These are phyloP conservation scores for Mycena kentingensis DNA, from an alignment of 768 basidiomycete genomes.

Conservation along the genomic window DNA sequence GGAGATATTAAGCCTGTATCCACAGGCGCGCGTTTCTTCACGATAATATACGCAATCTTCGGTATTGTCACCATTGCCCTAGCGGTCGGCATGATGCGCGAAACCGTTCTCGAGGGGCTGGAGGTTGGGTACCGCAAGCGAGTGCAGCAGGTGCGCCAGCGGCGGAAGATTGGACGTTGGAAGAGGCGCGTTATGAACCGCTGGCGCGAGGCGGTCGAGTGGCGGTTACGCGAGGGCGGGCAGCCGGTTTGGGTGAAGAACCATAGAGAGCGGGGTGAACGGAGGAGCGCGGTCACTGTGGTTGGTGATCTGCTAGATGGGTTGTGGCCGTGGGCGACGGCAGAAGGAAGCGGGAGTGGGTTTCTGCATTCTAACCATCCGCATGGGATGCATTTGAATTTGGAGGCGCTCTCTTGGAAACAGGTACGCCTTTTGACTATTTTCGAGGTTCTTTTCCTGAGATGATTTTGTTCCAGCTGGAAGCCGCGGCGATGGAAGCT, in stretches of 20 bases:
- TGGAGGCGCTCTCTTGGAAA: slow-evolving; percentile 54
- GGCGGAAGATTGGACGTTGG: slow-evolving; percentile 43
- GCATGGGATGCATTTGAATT: slow-evolving; percentile 60
- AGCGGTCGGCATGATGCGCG: slow-evolving; percentile 64
- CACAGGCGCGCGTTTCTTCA: slow-evolving; percentile 57
- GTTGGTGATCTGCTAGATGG: slow-evolving; percentile 7
- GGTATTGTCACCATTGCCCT: slow-evolving; percentile 69
- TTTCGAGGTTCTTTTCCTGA: neutral
- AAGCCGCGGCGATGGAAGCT: slow-evolving; percentile 67
- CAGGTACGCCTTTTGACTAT: slow-evolving; percentile 33
- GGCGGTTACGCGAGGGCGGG: slow-evolving; percentile 55
- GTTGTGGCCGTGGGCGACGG: slow-evolving; percentile 21
- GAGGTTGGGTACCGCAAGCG: slow-evolving; percentile 66
- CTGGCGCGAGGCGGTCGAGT: slow-evolving; percentile 65
- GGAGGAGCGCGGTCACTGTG: slow-evolving; percentile 10
- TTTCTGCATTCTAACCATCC: slow-evolving; percentile 32
- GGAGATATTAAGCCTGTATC: slow-evolving; percentile 69
- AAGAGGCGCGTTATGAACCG: slow-evolving; percentile 50
- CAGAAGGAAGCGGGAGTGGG: slow-evolving; percentile 12
- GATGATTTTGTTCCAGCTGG: slow-evolving; percentile 33
- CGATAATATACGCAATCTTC: slow-evolving; percentile 56
- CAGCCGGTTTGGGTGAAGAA: slow-evolving; percentile 54
- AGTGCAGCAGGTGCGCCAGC: slow-evolving; percentile 45
- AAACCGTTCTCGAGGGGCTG: slow-evolving; percentile 72
- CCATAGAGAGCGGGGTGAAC: neutral